phyloP scores from a whole-genome alignment of 2,329 filamentous ascomycete species.

The Cercospora sp. region DNA sequence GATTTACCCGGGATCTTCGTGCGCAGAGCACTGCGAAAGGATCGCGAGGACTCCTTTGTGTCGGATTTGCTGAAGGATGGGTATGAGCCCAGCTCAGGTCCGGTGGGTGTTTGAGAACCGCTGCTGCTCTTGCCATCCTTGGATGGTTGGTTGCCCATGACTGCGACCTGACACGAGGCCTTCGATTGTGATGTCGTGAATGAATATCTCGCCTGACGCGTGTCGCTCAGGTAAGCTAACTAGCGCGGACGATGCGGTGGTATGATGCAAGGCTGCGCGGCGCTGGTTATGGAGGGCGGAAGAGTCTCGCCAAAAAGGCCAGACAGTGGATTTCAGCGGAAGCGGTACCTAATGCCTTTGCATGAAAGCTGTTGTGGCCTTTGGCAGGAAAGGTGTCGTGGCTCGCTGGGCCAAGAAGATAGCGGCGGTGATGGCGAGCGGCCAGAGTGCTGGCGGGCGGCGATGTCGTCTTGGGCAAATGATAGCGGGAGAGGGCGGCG shows the following conservation, averaged over 20 bases:
- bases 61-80: conserved; percentile 91
- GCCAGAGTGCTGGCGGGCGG: conserved; percentile 13
- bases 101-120: conserved; percentile 47
- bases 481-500: not conserved
- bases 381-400: conserved; percentile 14
- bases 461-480: conserved; percentile 4
- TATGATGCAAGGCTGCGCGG: not conserved
- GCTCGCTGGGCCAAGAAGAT: conserved; percentile 10
- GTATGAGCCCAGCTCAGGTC: conserved; percentile 74
- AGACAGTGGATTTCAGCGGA: conserved; percentile 49
- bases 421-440: conserved; percentile 5
- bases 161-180: not conserved
- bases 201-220: not conserved
- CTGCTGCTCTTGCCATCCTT: conserved; percentile 46
- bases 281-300: conserved; percentile 47
- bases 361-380: conserved; percentile 33
- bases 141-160: conserved; percentile 76
- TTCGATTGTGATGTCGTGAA: not conserved
- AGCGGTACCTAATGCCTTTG: conserved; percentile 28
- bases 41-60: conserved; percentile 87
- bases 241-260: not conserved
- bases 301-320: conserved; percentile 48
- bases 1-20: conserved; percentile 81
- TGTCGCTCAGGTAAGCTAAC: not conserved
- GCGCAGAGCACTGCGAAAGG: conserved; percentile 74